Base-by-base conservation (phyloP, 75 land plant genomes). In the Azolla pinnata region DNA sequence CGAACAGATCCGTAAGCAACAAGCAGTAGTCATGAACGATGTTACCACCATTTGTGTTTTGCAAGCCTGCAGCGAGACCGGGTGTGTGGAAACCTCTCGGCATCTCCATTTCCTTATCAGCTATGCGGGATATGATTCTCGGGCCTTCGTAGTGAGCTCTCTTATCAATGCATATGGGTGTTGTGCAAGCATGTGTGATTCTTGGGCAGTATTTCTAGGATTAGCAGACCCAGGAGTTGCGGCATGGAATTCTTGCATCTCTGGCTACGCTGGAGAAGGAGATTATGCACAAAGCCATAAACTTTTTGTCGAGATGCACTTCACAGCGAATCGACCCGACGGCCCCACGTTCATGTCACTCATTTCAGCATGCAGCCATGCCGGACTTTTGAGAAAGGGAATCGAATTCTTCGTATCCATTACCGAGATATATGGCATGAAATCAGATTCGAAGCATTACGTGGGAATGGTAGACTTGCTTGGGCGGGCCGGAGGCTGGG, bases 141-240 rank as follows among this genome's bases (percentile, higher is more conserved):
- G 65, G 5, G 50, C 2, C 26, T 47, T 52, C 34, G 29, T 70
- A 4, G 61, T 27, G 14, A 70, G 59, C 59, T 20, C 53, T n/a
- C 69, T 65, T 44, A 56, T 64, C 29, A 31, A 48, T 34, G 42
- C 65, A 56, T 70, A 70, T 65, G 69, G 45, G 49, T 18, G 2
- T 17, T 46, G 49, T 46, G 49, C 23, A 46, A 23, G 17, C 2
- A 46, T 23, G 17, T 18, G 21, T 18, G 21, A 4, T 46, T 3
- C 49, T 3, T 18, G 21, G 21, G 49, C 49, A 46, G 21, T 3
- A 18, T 46, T 46, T 46, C 4, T 17, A 4, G 49, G 17, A 14
- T 23, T 46, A 2, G 3, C 21, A 23, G 49, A 18, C 21, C 12
- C 49, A 17, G 49, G 21, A 18, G 49, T 46, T 4, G 49, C 21